phyloP scores from a whole-genome alignment of 345 rosid species.

The Moringa oleifera region DNA sequence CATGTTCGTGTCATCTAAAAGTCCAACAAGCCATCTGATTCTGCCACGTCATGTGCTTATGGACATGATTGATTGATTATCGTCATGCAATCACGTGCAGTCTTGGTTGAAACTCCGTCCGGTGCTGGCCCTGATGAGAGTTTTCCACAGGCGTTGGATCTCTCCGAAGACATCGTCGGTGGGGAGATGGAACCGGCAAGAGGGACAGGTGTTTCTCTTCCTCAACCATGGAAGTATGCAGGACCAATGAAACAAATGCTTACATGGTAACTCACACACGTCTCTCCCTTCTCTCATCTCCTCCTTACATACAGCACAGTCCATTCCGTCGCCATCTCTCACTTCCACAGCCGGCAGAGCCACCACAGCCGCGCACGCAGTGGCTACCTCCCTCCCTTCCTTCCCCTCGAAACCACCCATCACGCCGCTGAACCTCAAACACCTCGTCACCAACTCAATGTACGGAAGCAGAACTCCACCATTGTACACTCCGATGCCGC shows the following conservation, averaged over 20 bases:
- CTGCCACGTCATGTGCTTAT: constrained; percentile 6
- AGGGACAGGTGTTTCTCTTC: constrained; percentile 85
- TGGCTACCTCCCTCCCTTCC: constrained; percentile 43
- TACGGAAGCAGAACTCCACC: constrained; percentile 60
- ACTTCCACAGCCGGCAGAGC: constrained; percentile 58
- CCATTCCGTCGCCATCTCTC: constrained; percentile 25
- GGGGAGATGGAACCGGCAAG: constrained; percentile 84
- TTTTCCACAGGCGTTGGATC: constrained; percentile 79
- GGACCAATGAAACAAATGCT: constrained; percentile 85
- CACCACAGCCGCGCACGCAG: constrained; percentile 58
- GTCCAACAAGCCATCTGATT: constrained; percentile 1
- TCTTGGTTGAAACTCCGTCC: constrained; percentile 11
- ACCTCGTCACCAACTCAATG: constrained; percentile 55
- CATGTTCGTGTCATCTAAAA: neutral
- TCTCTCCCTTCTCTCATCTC: constrained; percentile 76
- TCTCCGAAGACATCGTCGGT: constrained; percentile 71
- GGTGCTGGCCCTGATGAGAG: constrained; percentile 28
- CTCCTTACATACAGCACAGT: constrained; percentile 82
- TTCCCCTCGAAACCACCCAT: constrained; percentile 37
- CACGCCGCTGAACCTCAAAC: constrained; percentile 47
- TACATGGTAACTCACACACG: constrained; percentile 82
- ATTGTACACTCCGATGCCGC: constrained; percentile 40
- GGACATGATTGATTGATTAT: neutral
- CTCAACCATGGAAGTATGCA: constrained; percentile 82
- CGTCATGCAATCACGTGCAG: neutral